A percentile compares a stretch with the other conserved stretches of the same genome.
Evolutionary conservation across 2,329 filamentous ascomycete species (phyloP).

Genomic region (Pseudocercospora pini-densiflorae): DNA sequence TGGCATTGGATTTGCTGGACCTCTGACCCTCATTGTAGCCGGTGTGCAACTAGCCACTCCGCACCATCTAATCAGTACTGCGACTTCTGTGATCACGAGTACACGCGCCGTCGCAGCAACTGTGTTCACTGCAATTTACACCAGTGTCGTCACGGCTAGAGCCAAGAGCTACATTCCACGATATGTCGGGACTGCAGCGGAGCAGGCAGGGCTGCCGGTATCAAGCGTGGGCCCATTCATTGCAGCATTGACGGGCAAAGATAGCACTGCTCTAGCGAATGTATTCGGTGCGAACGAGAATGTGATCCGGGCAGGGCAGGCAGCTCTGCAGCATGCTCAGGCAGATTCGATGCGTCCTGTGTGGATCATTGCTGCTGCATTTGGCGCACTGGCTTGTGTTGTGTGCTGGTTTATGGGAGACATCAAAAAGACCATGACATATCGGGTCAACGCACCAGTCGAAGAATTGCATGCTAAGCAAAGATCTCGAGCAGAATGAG

Average conservation of each 20-base stretch:
- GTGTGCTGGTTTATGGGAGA: conserved; percentile 20
- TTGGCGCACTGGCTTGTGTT: conserved; percentile 23
- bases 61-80: conserved; percentile 29
- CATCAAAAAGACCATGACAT: conserved; percentile 22
- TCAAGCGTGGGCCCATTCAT: conserved; percentile 42
- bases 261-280: conserved; percentile 19
- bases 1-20: conserved; percentile 28
- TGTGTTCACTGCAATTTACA: conserved; percentile 48
- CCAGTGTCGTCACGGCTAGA: conserved; percentile 46
- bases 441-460: conserved; percentile 18
- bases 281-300: not conserved
- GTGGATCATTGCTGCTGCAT: conserved; percentile 34
- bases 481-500: not conserved
- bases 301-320: not conserved
- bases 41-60: conserved; percentile 27
- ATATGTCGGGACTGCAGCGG: conserved; percentile 42
- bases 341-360: conserved; percentile 49
- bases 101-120: conserved; percentile 37
- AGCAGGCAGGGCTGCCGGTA: conserved; percentile 45
- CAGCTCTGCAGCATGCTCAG: conserved; percentile 43
- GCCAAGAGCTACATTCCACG: conserved; percentile 43
- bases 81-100: conserved; percentile 21
- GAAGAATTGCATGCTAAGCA: conserved; percentile 12
- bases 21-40: conserved; percentile 28
- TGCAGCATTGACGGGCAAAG: conserved; percentile 36